Base-by-base conservation (phyloP, 1,139 yeast species). In the Lodderomyces metapsilosis region DNA sequence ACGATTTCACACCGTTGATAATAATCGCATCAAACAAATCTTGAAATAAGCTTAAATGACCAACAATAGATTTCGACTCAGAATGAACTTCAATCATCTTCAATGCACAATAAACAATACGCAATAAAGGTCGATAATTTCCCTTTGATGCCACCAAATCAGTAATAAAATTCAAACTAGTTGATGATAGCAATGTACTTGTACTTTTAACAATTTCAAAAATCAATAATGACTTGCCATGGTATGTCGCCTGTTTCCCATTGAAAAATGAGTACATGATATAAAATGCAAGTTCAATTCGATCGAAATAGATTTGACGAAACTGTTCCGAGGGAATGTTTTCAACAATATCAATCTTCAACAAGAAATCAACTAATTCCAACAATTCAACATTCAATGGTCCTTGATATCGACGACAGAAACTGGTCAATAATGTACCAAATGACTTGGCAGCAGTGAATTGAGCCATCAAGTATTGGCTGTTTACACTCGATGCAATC, bases 341-440 rank as follows among this genome's bases (percentile, higher is more conserved):
- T 49, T 78, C 82, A 1, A 70, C 63, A 31, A 76, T 67, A 46
- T 80, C 79, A 11, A 74, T 66, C 41, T 69, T 68, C 38, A 88
- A 62, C 23, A 87, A 66, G 28, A 71, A 66, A 10, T 73, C 59
- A 2, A 80, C 71, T 42, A 80, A 65, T 18, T 61, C 62, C 51
- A 78, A 57, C 49, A 75, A 71, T 1, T 68, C 57, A 0, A 61
- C 41, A 40, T 59, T 59, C 12, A 78, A 53, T 12, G 56, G 52
- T 15, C 63, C 66, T 27, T 61, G 56, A 47, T 59, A 71, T 36
- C 61, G 62, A 42, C 73, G 68, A 51, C 83, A 76, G 49, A 76
- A 76, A 0, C 94, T 80, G 0, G 94, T 82, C 23, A 86, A 49
- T 12, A 89, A 65, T 1, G 92, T 89, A 39, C 94, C 91, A 75